Evolutionary conservation across 2,329 filamentous ascomycete species (phyloP).

Genomic region (Claviceps monticola): DNA sequence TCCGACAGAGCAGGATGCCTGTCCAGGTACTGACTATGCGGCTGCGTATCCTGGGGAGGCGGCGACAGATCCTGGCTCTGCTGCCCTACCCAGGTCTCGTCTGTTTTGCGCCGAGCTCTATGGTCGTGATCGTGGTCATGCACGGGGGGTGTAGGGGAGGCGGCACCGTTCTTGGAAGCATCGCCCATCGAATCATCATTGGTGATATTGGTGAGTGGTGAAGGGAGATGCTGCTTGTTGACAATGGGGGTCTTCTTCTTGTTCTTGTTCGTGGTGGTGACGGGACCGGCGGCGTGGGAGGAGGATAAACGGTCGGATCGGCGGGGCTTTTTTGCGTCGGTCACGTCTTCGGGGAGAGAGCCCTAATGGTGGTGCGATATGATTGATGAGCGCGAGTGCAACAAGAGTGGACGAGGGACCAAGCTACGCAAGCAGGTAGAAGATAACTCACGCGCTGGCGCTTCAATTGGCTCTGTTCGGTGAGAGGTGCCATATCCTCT

Average conservation of each 20-base stretch:
- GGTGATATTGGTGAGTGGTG: slow-evolving; percentile 55
- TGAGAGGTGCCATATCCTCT: slow-evolving; percentile 40
- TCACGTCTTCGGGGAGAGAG: slow-evolving; percentile 48
- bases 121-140: slow-evolving; percentile 38
- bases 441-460: slow-evolving; percentile 51
- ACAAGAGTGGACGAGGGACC: slow-evolving; percentile 7
- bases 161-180: slow-evolving; percentile 51
- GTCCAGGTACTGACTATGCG: slow-evolving; percentile 60
- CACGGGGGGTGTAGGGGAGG: slow-evolving; percentile 56
- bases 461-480: slow-evolving; percentile 76
- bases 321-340: slow-evolving; percentile 71
- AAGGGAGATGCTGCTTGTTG: slow-evolving; percentile 59
- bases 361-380: slow-evolving; percentile 30
- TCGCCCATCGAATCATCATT: slow-evolving; percentile 42
- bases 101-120: slow-evolving; percentile 31
- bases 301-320: slow-evolving; percentile 56
- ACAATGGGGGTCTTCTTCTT: slow-evolving; percentile 43
- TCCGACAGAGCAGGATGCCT: slow-evolving; percentile 59
- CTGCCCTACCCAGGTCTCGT: slow-evolving; percentile 26
- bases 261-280: slow-evolving; percentile 12
- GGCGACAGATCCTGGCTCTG: slow-evolving; percentile 34
- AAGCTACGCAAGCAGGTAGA: slow-evolving; percentile 11
- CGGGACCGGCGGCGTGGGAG: slow-evolving; percentile 11
- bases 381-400: slow-evolving; percentile 12
- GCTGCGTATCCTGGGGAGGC: slow-evolving; percentile 50